Evolutionary conservation across 1,139 yeast species (phyloP), one percentile per base, ranked within the genome.

Genomic region (Saccharomycopsis hybrid): DNA sequence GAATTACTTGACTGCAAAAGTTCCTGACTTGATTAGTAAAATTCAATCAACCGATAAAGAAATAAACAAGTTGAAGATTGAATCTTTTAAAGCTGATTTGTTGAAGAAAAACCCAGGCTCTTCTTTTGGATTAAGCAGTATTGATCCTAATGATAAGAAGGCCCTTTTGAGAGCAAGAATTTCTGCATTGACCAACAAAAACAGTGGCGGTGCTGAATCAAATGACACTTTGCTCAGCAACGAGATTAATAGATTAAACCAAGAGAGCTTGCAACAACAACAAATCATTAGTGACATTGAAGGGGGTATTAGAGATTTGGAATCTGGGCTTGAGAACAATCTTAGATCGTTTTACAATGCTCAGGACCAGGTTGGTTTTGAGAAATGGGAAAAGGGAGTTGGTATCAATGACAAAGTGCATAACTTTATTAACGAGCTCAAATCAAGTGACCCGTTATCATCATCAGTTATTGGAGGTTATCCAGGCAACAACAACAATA

Each of bases 341-440:
- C 70, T 80, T 50, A 72, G 72, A 35, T 66, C 74, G 1, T 67
- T 69, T 18, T 56, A 70, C 54, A 48, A 74, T 60, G 53, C 59
- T 56, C 40, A 63, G 53, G 72, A 72, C 43, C 79, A 77, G 54
- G 71, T 78, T 35, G 86, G 84, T 7, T 74, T 77, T 42, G 73
- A 78, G 29, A 83, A 85, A 60, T 92, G 95, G 94, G 96, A 87
- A 57, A 76, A 80, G 48, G 97, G 96, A 11, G 70, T 82, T 53
- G 96, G 94, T 29, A 80, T 89, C 27, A 82, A 78, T 59, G 76
- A 79, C 28, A 75, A 78, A 46, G 94, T 89, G 39, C 75, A 75
- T 53, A 72, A 72, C 27, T 81, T 92, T 56, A 80, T 92, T 54
- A 69, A 69, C 47, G 74, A 75, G 38, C 69, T 87, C 60, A 73